These are phyloP conservation scores for Cryptococcus deneoformans DNA, from an alignment of 1,284 basidiomycete genomes.

Conservation along the genomic window DNA sequence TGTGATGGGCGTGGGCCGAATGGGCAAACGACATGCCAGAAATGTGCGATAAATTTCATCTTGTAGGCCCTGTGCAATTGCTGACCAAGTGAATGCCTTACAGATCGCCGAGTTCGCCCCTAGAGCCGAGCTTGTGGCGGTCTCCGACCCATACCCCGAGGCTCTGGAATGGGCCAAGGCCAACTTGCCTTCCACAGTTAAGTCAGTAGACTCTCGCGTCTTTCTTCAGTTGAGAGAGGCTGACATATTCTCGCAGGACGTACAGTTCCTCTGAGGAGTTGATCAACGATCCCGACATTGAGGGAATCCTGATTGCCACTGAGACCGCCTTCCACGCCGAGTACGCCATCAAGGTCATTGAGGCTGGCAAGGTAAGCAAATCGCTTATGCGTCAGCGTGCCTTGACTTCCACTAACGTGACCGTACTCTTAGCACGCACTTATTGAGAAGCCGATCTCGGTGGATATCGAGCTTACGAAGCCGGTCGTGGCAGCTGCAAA, in stretches of 20 bases:
- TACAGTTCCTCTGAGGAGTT: too few species aligned
- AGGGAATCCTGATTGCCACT: conserved; percentile 27
- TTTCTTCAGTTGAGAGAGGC: too few species aligned
- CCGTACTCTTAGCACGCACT: not conserved
- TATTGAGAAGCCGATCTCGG: too few species aligned
- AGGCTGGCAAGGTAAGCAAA: conserved; percentile 16
- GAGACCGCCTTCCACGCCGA: conserved; percentile 20
- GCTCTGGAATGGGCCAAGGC: conserved; percentile 2
- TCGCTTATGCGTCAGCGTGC: not conserved
- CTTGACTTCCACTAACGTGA: not conserved
- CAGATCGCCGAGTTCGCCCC: conserved; percentile 7
- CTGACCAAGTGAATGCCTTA: not conserved
- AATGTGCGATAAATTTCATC: conserved; percentile 3
- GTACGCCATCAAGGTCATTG: conserved; percentile 15
- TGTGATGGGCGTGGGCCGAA: conserved; percentile 18
- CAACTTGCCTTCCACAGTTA: conserved; percentile 3
- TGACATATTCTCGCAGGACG: too few species aligned
- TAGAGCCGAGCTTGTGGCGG: conserved; percentile 18
- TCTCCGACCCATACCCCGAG: conserved; percentile 7
- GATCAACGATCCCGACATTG: not conserved
- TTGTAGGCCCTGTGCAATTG: not conserved
- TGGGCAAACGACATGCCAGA: conserved; percentile 17
- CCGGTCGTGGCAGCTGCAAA: not conserved
- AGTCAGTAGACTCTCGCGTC: not conserved
- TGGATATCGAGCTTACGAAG: too few species aligned